Conservation (phyloP, 805 yeast species). For the Torulaspora quercuum region DNA sequence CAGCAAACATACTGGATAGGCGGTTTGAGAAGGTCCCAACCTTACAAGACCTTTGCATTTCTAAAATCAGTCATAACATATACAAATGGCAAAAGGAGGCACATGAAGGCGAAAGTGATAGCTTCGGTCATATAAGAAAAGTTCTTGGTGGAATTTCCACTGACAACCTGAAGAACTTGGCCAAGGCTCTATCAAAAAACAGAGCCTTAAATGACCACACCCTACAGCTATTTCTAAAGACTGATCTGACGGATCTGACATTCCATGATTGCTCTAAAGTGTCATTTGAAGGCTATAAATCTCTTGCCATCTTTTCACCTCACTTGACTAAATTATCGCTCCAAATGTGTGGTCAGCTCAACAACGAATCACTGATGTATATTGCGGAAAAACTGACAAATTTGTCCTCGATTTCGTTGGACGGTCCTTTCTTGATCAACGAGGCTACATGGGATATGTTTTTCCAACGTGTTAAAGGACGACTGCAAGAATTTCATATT, state of each 20-base stretch:
- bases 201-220: constrained; percentile 74
- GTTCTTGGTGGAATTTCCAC: constrained; percentile 84
- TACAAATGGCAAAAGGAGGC: constrained; percentile 23
- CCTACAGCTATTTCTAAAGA: constrained; percentile 65
- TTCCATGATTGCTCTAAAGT: constrained; percentile 93
- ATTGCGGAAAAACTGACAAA: constrained; percentile 55
- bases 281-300: constrained; percentile 57
- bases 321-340: constrained; percentile 60
- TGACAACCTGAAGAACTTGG: constrained; percentile 64
- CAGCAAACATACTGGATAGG: constrained; percentile 78
- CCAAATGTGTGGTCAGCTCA: constrained; percentile 91
- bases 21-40: constrained; percentile 60
- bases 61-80: constrained; percentile 50
- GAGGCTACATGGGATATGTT: constrained; percentile 74
- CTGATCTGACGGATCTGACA: constrained; percentile 54
- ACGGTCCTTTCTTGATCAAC: constrained; percentile 86
- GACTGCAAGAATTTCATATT: constrained; percentile 57
- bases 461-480: constrained; percentile 54
- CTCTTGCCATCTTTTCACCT: constrained; percentile 78
- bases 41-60: constrained; percentile 79
- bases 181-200: constrained; percentile 75
- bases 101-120: constrained; percentile 12
- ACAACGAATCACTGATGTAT: constrained; percentile 68
- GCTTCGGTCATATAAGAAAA: constrained; percentile 42
- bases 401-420: constrained; percentile 57